Evolutionary conservation across 78 protist genomes (phyloP).

Genomic region (Salpingoeca rosetta): DNA sequence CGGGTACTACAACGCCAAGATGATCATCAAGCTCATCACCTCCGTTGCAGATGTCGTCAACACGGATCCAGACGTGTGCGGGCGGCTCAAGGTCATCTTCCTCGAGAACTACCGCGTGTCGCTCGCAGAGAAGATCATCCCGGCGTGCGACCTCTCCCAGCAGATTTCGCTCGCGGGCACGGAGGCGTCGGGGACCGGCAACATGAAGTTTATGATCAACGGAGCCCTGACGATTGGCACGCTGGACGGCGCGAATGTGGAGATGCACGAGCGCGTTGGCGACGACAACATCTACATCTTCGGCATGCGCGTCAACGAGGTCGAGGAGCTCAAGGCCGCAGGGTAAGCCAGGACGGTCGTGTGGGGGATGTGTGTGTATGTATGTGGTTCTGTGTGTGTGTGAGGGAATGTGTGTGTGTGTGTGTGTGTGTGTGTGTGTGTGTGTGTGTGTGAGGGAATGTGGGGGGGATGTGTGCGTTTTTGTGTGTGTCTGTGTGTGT

Average conservation of each 20-base stretch:
- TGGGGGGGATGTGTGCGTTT: too few species aligned
- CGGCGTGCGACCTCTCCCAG: conserved; percentile 84
- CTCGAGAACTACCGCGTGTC: conserved; percentile 84
- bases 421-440: not conserved
- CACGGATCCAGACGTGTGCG: conserved; percentile 58
- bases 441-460: not conserved
- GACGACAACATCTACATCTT: conserved; percentile 46
- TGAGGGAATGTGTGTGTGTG: conserved; percentile 6
- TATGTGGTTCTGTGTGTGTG: too few species aligned
- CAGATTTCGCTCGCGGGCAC: conserved; percentile 91
- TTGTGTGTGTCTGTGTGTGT: too few species aligned
- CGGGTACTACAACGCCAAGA: conserved; percentile 87
- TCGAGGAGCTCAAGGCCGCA: conserved; percentile 23
- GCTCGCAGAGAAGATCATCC: conserved; percentile 84
- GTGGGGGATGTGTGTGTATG: not conserved
- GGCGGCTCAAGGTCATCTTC: conserved; percentile 76
- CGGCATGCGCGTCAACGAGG: conserved; percentile 40
- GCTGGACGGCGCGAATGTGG: conserved; percentile 91
- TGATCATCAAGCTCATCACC: conserved; percentile 78
- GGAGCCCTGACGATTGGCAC: conserved; percentile 89
- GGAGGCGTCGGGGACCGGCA: conserved; percentile 91
- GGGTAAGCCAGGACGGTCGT: not conserved
- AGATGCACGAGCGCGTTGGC: conserved; percentile 73
- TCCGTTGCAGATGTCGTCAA: conserved; percentile 74
- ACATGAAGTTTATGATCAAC: conserved; percentile 87